Conservation (phyloP, 2,329 filamentous ascomycete species). For the Scytalidium lignicola region DNA sequence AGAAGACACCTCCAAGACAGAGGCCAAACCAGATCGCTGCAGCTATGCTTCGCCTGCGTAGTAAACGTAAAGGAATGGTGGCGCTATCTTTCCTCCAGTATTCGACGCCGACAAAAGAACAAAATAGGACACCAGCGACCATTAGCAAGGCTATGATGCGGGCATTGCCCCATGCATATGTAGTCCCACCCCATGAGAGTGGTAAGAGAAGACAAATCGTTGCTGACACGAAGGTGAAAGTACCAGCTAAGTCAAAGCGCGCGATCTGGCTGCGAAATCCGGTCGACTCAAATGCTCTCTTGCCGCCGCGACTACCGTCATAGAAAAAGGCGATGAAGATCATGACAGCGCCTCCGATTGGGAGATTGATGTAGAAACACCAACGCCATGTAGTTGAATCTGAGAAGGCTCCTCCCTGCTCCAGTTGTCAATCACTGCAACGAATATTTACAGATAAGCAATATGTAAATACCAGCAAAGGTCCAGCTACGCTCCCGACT, state of each 20-base stretch:
- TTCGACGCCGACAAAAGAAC: constrained; percentile 23
- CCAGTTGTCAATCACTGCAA: constrained; percentile 16
- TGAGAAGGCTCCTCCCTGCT: constrained; percentile 33
- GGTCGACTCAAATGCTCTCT: constrained; percentile 29
- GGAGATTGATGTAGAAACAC: constrained; percentile 30
- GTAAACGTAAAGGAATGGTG: constrained; percentile 30
- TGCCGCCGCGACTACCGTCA: constrained; percentile 11
- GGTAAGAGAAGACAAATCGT: constrained; percentile 18
- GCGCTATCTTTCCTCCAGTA: constrained; percentile 28
- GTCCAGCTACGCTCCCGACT: constrained; percentile 21
- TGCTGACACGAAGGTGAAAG: constrained; percentile 17
- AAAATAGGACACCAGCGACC: constrained; percentile 24
- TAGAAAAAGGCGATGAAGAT: constrained; percentile 12
- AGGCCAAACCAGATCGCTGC: constrained; percentile 2
- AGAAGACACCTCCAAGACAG: constrained; percentile 1
- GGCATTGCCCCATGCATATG: constrained; percentile 19
- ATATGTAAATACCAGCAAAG: constrained; percentile 14
- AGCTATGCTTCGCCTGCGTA: constrained; percentile 26
- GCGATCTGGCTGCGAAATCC: not conserved
- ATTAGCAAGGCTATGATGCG: constrained; percentile 26
- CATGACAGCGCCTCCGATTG: constrained; percentile 14
- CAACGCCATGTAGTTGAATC: constrained; percentile 25
- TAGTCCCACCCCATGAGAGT: constrained; percentile 18
- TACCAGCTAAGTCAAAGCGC: constrained; percentile 22
- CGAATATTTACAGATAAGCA: not conserved